These are phyloP conservation scores for Syncephalastrum sp. DNA, from an alignment of 371 early-diverging fungal genomes.

Conservation along the genomic window DNA sequence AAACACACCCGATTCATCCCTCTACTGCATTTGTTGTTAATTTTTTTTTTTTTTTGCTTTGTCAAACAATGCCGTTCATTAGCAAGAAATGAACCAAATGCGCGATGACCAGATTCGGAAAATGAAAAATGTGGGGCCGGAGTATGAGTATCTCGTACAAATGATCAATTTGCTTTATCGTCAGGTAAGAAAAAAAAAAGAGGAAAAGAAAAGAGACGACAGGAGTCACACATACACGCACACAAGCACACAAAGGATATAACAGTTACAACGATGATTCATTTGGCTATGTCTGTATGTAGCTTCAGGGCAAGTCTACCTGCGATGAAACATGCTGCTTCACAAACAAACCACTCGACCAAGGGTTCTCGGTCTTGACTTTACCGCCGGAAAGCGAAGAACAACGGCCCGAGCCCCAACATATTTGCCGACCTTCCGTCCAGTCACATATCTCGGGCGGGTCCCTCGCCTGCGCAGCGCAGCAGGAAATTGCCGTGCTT, in stretches of 20 bases:
- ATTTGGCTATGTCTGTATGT: neutral
- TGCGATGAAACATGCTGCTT: conserved; percentile 44
- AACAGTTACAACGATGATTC: neutral
- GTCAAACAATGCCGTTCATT: neutral
- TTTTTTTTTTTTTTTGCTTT: neutral
- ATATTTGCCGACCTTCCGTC: conserved; percentile 43
- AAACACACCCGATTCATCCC: neutral
- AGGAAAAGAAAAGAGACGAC: neutral
- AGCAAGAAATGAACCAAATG: conserved; percentile 35
- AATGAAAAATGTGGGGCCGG: conserved; percentile 46
- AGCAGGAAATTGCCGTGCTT: conserved; percentile 32
- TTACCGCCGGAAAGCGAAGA: conserved; percentile 30
- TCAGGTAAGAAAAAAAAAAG: conserved; percentile 24
- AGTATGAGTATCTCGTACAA: conserved; percentile 55
- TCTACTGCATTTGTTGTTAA: neutral
- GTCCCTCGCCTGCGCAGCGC: conserved; percentile 17
- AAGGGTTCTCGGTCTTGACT: conserved; percentile 24
- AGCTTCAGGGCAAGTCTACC: conserved; percentile 33
- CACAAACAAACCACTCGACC: conserved; percentile 30
- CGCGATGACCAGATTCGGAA: conserved; percentile 36
- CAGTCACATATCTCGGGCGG: conserved; percentile 30
- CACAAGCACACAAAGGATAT: neutral
- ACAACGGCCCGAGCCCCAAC: conserved; percentile 25
- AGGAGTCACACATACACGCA: too few relatives aligned
- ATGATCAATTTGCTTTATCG: conserved; percentile 42